Percentiles rank a stretch among this genome's conserved stretches.
These are phyloP conservation scores for Dissoconium aciculare DNA, from an alignment of 2,329 filamentous ascomycete genomes.

Conservation along the genomic window DNA sequence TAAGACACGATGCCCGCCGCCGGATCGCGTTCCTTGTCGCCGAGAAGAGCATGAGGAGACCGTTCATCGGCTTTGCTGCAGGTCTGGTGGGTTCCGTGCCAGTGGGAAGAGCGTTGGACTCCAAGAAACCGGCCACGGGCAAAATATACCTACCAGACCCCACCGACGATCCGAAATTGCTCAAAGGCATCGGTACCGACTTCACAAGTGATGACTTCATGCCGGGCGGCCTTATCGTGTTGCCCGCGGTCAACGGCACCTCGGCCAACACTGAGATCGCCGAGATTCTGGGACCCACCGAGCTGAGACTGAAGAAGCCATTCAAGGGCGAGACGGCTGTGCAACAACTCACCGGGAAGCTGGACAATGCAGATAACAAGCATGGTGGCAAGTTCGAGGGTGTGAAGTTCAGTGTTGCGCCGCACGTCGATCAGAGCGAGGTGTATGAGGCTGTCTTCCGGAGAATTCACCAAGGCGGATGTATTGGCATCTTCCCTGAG, in stretches of 20 bases:
- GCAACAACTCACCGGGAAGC: constrained; percentile 60
- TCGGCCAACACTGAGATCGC: constrained; percentile 72
- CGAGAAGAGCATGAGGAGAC: constrained; percentile 82
- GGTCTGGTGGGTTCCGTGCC: constrained; percentile 76
- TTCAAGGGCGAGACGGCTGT: constrained; percentile 66
- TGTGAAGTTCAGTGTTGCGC: constrained; percentile 72
- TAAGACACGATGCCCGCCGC: constrained; percentile 72
- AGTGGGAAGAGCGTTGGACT: constrained; percentile 84
- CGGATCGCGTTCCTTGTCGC: constrained; percentile 87
- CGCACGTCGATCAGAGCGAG: constrained; percentile 83
- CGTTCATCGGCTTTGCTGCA: constrained; percentile 77
- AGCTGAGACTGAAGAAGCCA: constrained; percentile 72
- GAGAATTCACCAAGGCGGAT: constrained; percentile 65
- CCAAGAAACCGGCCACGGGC: constrained; percentile 63
- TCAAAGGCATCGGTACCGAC: constrained; percentile 66
- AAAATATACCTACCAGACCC: constrained; percentile 82
- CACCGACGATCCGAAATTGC: constrained; percentile 63
- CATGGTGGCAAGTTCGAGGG: constrained; percentile 51
- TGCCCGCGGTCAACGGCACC: constrained; percentile 69
- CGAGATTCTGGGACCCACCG: constrained; percentile 63
- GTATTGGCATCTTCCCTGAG: constrained; percentile 93
- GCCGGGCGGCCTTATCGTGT: constrained; percentile 67
- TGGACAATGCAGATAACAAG: constrained; percentile 38
- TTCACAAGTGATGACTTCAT: constrained; percentile 60
- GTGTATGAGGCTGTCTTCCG: constrained; percentile 90